These are phyloP conservation scores for Mercurialis annua DNA, from an alignment of 345 rosid species.

Conservation along the genomic window DNA sequence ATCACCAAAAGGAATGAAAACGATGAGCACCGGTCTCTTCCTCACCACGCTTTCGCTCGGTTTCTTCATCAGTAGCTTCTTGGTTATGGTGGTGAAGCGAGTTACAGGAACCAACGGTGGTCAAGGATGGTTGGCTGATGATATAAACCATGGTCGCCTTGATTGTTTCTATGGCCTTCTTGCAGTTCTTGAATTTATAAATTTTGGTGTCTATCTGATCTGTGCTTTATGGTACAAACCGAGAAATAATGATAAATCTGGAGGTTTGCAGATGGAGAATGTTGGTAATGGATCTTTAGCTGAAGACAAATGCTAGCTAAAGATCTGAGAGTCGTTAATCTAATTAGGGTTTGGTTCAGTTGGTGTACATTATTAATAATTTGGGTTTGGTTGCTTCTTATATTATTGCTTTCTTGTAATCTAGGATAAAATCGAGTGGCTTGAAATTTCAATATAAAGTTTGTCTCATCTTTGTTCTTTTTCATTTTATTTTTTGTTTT, in stretches of 20 bases:
- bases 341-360: background rate
- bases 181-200: conserved; percentile 40
- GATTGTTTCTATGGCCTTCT: conserved; percentile 57
- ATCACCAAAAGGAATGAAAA: conserved; percentile 69
- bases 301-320: conserved; percentile 36
- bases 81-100: conserved; percentile 46
- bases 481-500: no score
- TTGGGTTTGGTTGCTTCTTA: conserved; percentile 18
- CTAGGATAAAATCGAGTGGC: background rate
- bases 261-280: conserved; percentile 28
- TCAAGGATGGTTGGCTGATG: conserved; percentile 55
- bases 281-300: conserved; percentile 8
- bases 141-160: conserved; percentile 56
- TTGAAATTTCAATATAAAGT: background rate
- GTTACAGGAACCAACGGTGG: conserved; percentile 31
- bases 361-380: conserved; percentile 14
- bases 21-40: conserved; percentile 70
- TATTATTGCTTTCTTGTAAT: background rate
- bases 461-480: no score
- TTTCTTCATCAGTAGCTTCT: conserved; percentile 58
- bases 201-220: conserved; percentile 39
- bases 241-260: conserved; percentile 23
- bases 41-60: conserved; percentile 63
- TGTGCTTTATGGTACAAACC: conserved; percentile 49
- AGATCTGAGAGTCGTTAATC: background rate